Evolutionary conservation across 2,329 filamentous ascomycete genomes (phyloP), one percentile per base, ranked within the genome.

Genomic region (Camptophora hylomeconis): DNA sequence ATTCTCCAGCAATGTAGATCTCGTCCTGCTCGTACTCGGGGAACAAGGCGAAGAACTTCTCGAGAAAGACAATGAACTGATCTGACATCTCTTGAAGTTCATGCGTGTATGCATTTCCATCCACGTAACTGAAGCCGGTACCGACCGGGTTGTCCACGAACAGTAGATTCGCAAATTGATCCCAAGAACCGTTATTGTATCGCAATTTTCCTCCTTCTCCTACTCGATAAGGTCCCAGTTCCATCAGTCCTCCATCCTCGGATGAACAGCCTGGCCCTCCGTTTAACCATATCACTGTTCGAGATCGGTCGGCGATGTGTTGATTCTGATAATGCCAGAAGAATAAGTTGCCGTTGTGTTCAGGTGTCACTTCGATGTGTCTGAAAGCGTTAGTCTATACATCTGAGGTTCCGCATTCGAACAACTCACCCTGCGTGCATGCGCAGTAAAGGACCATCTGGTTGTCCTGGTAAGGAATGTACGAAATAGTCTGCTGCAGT

Each of bases 261-360:
- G 87, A 95, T 54, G 84, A 94, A 57, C 89, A 98, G 16, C 92
- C 89, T 2, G 89, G 89, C 0, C 89, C 92, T 30, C 89, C 92
- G 51, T 98, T 98, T 33, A 98, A 61, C 89, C 92, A 98, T 48
- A 98, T 75, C 7, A 98, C 80, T 3, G 86, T 93, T 33, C 89
- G 73, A 53, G 89, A 81, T 45, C 70, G 73, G 51, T 95, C 81
- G 33, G 84, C 87, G 43, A 98, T 93, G 54, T 98, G 89, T 44
- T 81, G 72, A 52, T 95, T 95, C 52, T 93, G 75, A 52, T 81
- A 94, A 49, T 94, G 82, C 89, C 89, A 98, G 65, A 98, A 98
- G 65, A 95, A 98, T 11, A 98, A 60, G 55, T 95, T 92, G 44
- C 83, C 87, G 51, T 95, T 83, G 52, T 79, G 71, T 42, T 83